Conservation (phyloP, 768 basidiomycete species). For the Termitomyces sp. region DNA sequence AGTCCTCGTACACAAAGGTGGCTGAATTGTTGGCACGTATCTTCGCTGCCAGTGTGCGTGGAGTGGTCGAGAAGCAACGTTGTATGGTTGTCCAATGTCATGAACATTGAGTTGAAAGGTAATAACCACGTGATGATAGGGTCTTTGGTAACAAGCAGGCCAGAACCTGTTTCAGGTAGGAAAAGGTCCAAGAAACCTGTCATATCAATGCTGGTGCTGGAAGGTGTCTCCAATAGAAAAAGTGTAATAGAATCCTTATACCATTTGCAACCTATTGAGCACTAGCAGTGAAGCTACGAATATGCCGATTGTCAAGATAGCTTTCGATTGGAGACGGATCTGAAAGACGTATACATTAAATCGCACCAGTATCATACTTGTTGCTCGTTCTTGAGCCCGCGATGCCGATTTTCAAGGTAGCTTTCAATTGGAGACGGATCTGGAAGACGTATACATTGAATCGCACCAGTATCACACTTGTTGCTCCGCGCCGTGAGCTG, state of each 20-base stretch:
- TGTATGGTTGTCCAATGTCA: background rate
- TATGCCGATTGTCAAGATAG: no score
- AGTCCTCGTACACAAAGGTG: conserved; percentile 9
- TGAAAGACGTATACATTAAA: background rate
- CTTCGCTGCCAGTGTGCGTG: background rate
- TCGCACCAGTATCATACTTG: background rate
- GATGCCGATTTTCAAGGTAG: no score
- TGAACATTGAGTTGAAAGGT: background rate
- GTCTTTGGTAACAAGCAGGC: background rate
- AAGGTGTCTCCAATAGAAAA: no score
- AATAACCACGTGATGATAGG: conserved; percentile 8
- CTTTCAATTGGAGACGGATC: no score
- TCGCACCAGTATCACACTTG: background rate
- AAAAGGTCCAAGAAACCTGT: no score
- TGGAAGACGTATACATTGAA: background rate
- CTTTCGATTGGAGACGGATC: no score
- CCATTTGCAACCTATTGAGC: no score
- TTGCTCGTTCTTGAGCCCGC: no score
- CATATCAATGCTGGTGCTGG: no score
- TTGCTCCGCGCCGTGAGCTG: background rate
- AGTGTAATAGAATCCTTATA: no score
- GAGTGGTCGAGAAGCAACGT: conserved; percentile 13
- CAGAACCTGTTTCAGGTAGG: no score
- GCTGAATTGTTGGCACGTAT: background rate
- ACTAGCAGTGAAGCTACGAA: no score